Conservation (phyloP, 2,329 filamentous ascomycete species). For the Berkeleyomyces basicola region DNA sequence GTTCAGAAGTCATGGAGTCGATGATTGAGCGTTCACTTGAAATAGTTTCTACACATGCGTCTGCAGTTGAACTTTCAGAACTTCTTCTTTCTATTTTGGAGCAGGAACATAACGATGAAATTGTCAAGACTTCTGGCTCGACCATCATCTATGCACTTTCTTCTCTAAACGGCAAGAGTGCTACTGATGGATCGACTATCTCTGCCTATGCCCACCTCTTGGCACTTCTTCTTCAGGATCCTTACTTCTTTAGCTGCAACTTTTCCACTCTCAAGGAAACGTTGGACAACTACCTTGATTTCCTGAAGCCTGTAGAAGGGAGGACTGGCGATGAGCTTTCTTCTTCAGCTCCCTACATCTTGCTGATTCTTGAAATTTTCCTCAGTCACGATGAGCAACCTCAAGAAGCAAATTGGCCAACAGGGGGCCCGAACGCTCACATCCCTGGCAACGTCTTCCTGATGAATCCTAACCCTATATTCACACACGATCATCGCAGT, state of each 20-base stretch:
- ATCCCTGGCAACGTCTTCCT: conserved; percentile 17
- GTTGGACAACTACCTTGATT: conserved; percentile 58
- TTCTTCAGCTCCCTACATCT: conserved; percentile 79
- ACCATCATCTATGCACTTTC: conserved; percentile 75
- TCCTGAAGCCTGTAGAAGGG: conserved; percentile 54
- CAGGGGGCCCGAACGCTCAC: conserved; percentile 31
- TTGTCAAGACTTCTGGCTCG: conserved; percentile 42
- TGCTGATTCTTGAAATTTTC: conserved; percentile 78
- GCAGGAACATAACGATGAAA: conserved; percentile 37
- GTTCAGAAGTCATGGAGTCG: conserved; percentile 53
- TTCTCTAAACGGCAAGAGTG: conserved; percentile 43
- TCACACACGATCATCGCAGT: conserved; percentile 35
- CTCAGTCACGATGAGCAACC: conserved; percentile 82
- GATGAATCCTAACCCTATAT: conserved; percentile 27
- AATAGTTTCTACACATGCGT: conserved; percentile 70
- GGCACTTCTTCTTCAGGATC: conserved; percentile 72
- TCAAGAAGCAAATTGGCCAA: conserved; percentile 51
- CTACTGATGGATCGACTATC: conserved; percentile 45
- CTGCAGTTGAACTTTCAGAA: conserved; percentile 82
- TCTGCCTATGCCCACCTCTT: conserved; percentile 85
- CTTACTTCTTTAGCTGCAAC: conserved; percentile 61
- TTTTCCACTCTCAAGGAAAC: conserved; percentile 60
- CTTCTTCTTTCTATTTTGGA: conserved; percentile 60
- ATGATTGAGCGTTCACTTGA: conserved; percentile 83
- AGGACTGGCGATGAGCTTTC: conserved; percentile 62